Conservation (phyloP, 768 basidiomycete genomes). For the Udeniomyces megalosporus region DNA sequence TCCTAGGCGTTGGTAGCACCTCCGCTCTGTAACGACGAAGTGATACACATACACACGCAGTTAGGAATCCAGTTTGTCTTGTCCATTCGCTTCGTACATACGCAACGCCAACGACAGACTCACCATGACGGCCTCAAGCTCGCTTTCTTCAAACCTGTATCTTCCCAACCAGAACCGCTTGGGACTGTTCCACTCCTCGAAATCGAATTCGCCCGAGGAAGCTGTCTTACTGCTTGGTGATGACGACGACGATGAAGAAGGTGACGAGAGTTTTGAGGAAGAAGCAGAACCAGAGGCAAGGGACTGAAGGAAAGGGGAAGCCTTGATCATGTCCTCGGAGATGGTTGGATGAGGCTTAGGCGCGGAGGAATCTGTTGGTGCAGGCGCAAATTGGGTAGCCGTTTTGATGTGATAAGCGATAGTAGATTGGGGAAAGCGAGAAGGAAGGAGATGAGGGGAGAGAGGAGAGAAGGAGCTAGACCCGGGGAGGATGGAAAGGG, state of each 20-base stretch:
- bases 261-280: neutral
- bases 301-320: neutral
- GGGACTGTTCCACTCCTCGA: neutral
- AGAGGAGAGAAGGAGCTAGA: too few relatives aligned
- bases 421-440: too few relatives aligned
- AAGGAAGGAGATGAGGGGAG: too few relatives aligned
- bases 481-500: too few relatives aligned
- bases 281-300: neutral
- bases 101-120: neutral
- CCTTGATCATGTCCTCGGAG: neutral
- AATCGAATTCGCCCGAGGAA: neutral
- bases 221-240: too few relatives aligned
- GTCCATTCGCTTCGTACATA: too few relatives aligned
- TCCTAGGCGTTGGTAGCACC: too few relatives aligned
- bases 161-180: neutral
- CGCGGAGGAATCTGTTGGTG: neutral
- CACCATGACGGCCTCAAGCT: conserved; percentile 1
- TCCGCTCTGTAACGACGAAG: too few relatives aligned
- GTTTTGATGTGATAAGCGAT: too few relatives aligned
- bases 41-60: too few relatives aligned
- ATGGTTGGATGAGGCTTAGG: neutral
- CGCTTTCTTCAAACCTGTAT: neutral
- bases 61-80: too few relatives aligned
- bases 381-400: neutral
- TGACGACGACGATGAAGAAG: neutral